These are phyloP conservation scores for Saccharomyces hybrid DNA, from an alignment of 1,139 yeast genomes.

Conservation along the genomic window DNA sequence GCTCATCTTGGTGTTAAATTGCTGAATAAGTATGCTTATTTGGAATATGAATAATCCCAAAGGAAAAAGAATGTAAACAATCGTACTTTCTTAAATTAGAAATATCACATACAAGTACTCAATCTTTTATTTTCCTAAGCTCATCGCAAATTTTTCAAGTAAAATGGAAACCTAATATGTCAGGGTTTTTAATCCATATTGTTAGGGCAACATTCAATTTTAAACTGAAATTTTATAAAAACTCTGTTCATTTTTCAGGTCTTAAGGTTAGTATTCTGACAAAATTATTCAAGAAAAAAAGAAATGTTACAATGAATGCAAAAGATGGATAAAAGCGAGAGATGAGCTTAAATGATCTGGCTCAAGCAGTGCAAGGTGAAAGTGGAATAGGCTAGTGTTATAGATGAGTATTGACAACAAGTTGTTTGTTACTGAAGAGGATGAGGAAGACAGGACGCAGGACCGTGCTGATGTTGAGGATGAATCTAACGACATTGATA, in stretches of 20 bases:
- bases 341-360: background rate
- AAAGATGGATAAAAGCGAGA: background rate
- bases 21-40: background rate
- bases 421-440: constrained; percentile 27
- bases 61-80: background rate
- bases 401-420: constrained; percentile 9
- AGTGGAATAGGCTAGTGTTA: background rate
- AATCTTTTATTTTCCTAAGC: background rate
- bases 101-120: background rate
- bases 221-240: too few species aligned
- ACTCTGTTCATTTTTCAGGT: background rate
- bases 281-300: background rate
- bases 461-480: constrained; percentile 2
- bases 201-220: background rate
- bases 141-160: background rate
- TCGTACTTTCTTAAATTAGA: background rate
- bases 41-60: background rate
- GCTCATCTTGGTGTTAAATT: constrained; percentile 14
- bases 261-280: background rate
- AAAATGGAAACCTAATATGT: background rate
- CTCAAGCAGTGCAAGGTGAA: background rate
- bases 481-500: background rate
- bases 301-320: background rate
- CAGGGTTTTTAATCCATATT: background rate
- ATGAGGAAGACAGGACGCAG: constrained; percentile 7